Percentiles rank a stretch among this genome's conserved stretches.
phyloP scores from a whole-genome alignment of 306 rosid species.

The Fragaria nilgerrensis region DNA sequence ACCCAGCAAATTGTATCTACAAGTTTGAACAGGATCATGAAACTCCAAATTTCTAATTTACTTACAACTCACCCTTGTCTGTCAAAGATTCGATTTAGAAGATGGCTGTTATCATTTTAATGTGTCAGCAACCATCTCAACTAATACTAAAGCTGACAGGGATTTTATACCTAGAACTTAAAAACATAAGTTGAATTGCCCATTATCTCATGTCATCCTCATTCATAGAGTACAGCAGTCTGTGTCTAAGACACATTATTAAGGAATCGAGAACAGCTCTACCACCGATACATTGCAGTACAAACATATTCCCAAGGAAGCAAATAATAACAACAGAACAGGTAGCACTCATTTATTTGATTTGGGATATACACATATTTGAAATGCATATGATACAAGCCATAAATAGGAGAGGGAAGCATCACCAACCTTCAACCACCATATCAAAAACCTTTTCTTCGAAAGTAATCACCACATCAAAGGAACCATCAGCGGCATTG shows the following conservation, averaged over 20 bases:
- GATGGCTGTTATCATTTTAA: not conserved
- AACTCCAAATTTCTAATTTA: not conserved
- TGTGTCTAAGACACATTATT: not conserved
- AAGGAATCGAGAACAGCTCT: not conserved
- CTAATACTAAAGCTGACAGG: not conserved
- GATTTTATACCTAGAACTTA: not conserved
- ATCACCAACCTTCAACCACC: slow-evolving; percentile 77
- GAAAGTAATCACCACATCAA: slow-evolving; percentile 77
- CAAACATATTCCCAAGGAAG: not conserved
- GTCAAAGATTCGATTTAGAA: not conserved
- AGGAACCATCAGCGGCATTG: slow-evolving; percentile 76
- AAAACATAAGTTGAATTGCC: not conserved
- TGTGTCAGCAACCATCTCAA: not conserved
- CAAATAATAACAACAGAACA: not conserved
- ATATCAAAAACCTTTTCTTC: slow-evolving; percentile 95
- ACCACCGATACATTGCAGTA: not conserved
- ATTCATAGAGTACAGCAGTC: not conserved
- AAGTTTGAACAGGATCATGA: not conserved
- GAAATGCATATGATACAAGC: not conserved
- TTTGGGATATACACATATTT: not conserved
- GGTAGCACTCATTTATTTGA: not conserved
- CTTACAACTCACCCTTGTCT: not conserved
- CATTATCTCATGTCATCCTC: not conserved
- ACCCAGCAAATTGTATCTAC: not conserved
- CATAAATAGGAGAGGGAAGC: not conserved